Base-by-base conservation (phyloP, 1,139 yeast genomes). In the Saccharomycopsis crataegensis region DNA sequence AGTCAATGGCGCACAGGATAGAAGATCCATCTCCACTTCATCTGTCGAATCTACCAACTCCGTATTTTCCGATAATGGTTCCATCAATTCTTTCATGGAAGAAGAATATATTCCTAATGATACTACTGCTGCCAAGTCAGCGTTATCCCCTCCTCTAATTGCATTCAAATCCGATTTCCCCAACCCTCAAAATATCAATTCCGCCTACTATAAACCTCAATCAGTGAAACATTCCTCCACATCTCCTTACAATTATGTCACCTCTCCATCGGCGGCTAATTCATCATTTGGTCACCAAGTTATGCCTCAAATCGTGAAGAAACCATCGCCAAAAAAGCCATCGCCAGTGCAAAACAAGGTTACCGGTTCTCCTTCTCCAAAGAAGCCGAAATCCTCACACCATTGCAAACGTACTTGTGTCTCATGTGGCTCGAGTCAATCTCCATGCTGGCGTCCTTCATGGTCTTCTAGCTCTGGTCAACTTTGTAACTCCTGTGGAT, bases 401-500 rank as follows among this genome's bases (percentile, higher is more conserved):
- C 59, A 60, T 14, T 57, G 58, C 49, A 69, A 70, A 43, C 75
- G 91, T 62, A 77, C 79, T 56, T 93, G 99, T 67, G 83, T 93
- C 37, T 88, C 97, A 5, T 93, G 99, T 70, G 90, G 91, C 11
- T 82, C 94, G 1, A 87, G 84, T 59, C 95, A 86, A 62, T 87
- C 96, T 11, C 99, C 99, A 9, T 93, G 99, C 69, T 93, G 99
- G 99, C 80, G 99, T 66, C 99, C 99, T 1, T 85, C 96, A 7
- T 93, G 99, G 99, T 83, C 94, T 3, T 72, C 76, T 48, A 69
- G 76, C 22, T 89, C 86, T 58, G 98, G 97, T 14, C 98, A 91
- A 70, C 76, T 93, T 62, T 93, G 99, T 73, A 93, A 93, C 67
- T 88, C 96, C 1, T 93, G 99, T 71, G 99, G 99, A 1, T 75